Evolutionary conservation across 345 rosid genomes (phyloP).

Genomic region (Atalantia buxifolia): DNA sequence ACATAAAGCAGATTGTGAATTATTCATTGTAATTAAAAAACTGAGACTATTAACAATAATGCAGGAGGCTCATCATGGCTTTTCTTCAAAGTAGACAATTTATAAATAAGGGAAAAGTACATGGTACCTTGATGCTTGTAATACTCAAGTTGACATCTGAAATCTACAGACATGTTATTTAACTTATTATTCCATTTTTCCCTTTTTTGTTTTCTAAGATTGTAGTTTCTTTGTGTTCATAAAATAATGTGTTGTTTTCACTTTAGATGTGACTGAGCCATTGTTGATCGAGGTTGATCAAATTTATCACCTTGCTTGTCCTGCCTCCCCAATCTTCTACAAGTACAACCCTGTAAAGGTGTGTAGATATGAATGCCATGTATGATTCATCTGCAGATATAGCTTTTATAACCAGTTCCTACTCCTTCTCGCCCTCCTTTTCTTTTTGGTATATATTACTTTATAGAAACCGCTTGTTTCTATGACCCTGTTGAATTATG

Average conservation of each 20-base stretch:
- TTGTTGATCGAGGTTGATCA: constrained; percentile 85
- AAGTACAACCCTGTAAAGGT: constrained; percentile 98
- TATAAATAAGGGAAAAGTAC: neutral
- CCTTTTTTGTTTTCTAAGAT: neutral
- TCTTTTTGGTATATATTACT: neutral
- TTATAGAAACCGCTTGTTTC: neutral
- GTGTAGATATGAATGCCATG: neutral
- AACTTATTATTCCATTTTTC: neutral
- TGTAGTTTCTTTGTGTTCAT: neutral
- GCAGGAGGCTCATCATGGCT: neutral
- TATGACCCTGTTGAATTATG: neutral
- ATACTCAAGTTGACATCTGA: neutral
- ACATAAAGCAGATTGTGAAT: no score
- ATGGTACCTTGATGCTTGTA: neutral
- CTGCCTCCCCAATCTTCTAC: constrained; percentile 97
- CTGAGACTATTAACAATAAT: neutral
- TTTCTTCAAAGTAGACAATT: neutral
- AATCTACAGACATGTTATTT: neutral
- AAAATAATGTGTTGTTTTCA: neutral
- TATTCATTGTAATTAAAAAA: neutral
- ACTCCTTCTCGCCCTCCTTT: neutral
- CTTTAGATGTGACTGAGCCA: constrained; percentile 86
- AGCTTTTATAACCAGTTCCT: neutral
- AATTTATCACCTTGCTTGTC: constrained; percentile 95
- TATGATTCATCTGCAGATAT: neutral